Evolutionary conservation across 2,329 filamentous ascomycete genomes (phyloP).

Genomic region (Stromatinia cepivora): DNA sequence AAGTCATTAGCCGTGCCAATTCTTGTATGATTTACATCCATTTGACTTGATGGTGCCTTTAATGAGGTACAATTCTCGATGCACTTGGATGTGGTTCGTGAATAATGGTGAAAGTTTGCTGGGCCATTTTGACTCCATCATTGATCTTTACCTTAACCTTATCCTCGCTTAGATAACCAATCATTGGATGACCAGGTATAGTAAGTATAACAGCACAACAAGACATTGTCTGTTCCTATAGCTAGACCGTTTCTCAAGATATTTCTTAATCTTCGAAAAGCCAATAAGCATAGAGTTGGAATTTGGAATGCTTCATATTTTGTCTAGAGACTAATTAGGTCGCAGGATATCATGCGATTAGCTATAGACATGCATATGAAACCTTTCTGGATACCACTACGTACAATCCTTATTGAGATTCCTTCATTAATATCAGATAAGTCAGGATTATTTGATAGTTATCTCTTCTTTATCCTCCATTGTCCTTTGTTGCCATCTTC

Average conservation of each 20-base stretch:
- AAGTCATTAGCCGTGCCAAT: constrained; percentile 20
- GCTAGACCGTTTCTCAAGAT: not conserved
- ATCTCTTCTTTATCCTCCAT: not conserved
- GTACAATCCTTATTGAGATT: not conserved
- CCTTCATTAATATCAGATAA: not conserved
- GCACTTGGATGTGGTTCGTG: not conserved
- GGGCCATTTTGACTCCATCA: not conserved
- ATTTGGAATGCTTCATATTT: not conserved
- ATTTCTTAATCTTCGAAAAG: not conserved
- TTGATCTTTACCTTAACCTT: not conserved
- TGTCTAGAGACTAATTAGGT: not conserved
- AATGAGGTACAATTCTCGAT: not conserved
- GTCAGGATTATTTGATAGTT: not conserved
- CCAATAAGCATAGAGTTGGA: not conserved
- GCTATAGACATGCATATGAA: not conserved
- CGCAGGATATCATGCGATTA: too few relatives aligned
- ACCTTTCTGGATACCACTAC: not conserved
- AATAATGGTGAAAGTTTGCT: not conserved
- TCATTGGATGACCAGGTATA: too few relatives aligned
- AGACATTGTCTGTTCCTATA: not conserved
- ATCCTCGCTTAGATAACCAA: constrained; percentile 1
- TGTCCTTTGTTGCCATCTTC: not conserved
- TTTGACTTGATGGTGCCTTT: not conserved
- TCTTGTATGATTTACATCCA: constrained; percentile 28
- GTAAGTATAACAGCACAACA: not conserved